phyloP scores from a whole-genome alignment of 495 filamentous ascomycete species.

The Xylaria cubensis region DNA sequence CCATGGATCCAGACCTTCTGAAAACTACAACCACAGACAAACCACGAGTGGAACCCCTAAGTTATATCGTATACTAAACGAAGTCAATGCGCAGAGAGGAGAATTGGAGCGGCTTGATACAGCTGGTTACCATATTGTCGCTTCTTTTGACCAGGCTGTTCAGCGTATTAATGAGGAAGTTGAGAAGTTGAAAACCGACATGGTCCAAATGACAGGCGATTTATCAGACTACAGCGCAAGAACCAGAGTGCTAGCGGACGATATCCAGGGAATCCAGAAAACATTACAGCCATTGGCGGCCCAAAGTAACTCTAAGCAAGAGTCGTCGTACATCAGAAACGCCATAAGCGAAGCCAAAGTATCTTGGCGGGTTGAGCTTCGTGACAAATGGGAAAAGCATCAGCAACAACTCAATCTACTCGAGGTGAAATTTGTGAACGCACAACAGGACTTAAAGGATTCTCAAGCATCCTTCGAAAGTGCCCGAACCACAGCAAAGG shows the following conservation, averaged over 20 bases:
- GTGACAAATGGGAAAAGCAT: slow-evolving; percentile 21
- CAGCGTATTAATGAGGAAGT: slow-evolving; percentile 37
- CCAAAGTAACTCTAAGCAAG: slow-evolving; percentile 27
- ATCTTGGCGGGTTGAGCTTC: slow-evolving; percentile 14
- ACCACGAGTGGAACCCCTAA: not conserved
- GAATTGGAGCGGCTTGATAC: slow-evolving; percentile 43
- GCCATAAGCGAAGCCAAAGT: slow-evolving; percentile 12
- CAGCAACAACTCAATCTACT: slow-evolving; percentile 21
- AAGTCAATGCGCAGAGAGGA: slow-evolving; percentile 41
- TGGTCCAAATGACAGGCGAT: slow-evolving; percentile 29
- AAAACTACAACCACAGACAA: not conserved
- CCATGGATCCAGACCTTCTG: not conserved
- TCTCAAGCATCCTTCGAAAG: slow-evolving; percentile 18
- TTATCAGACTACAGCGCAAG: slow-evolving; percentile 15
- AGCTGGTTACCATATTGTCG: slow-evolving; percentile 42
- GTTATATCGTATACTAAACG: slow-evolving; percentile 9
- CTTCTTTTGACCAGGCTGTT: slow-evolving; percentile 41
- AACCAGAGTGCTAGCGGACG: slow-evolving; percentile 23
- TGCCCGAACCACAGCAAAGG: slow-evolving; percentile 12
- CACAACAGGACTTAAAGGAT: not conserved
- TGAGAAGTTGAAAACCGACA: slow-evolving; percentile 31
- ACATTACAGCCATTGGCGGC: slow-evolving; percentile 24
- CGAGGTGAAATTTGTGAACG: slow-evolving; percentile 1
- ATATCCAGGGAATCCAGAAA: slow-evolving; percentile 30
- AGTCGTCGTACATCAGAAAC: slow-evolving; percentile 16